Evolutionary conservation across 2,329 filamentous ascomycete genomes (phyloP), one percentile per base, ranked within the genome.

Genomic region (Colletotrichum sp.): DNA sequence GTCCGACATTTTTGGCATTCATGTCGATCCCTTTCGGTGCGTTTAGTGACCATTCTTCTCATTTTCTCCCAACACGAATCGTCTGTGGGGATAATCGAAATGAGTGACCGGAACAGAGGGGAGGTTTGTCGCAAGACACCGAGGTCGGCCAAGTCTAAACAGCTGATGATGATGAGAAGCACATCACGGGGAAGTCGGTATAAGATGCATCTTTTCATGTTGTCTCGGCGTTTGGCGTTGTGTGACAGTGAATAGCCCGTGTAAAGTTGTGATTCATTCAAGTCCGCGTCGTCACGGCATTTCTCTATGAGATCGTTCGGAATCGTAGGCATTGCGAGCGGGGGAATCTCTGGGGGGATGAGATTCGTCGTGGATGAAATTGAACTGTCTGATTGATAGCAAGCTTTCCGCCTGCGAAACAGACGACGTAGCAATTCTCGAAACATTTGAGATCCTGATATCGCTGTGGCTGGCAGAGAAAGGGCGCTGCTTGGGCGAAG

Each of bases 381-480:
- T 21, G 44, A 52, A 0, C 3, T 52, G 6, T 52, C 44, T 2
- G 44, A 52, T 52, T 52, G 44, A 52, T 13, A 52, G 44, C 44
- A 52, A 52, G 10, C 44, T 0, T 52, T 52, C 0, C 44, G n/a
- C 44, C 44, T 52, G 44, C 44, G 2, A 0, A 21, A 52, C 21
- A 52, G n/a, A 9, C 44, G 44, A 52, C 44, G 44, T 0, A 52
- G 10, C 44, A 21, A 52, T 52, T 52, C 44, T 2, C 44, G 44
- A 13, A 13, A 52, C 44, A 52, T 52, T 52, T n/a, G 10, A 7
- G n/a, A 21, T 49, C 10, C 2, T 49, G 44, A 49, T 49, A 52
- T 52, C 6, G 44, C 0, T 21, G 0, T 13, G 10, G n/a, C n/a
- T 52, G 6, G 1, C 8, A 12, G 44, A 52, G 2, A 52, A 52